phyloP scores from a whole-genome alignment of 2,329 filamentous ascomycete genomes.

The Macrophomina tecta region DNA sequence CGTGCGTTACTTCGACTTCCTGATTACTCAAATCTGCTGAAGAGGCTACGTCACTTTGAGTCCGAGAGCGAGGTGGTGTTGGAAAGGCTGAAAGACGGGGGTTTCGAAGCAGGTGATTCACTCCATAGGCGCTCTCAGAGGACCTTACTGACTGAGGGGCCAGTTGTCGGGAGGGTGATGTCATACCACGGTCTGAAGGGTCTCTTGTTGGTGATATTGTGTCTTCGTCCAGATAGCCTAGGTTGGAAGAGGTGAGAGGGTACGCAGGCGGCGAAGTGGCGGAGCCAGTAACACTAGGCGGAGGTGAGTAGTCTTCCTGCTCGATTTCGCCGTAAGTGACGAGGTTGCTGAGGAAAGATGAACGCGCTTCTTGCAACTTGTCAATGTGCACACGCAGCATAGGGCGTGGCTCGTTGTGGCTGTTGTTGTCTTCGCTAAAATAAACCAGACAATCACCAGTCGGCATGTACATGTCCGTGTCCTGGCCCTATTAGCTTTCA shows the following conservation, averaged over 20 bases:
- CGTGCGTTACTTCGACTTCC: conserved; percentile 41
- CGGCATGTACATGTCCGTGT: conserved; percentile 45
- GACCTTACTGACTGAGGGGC: conserved; percentile 6
- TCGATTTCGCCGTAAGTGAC: conserved; percentile 45
- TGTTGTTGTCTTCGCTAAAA: conserved; percentile 45
- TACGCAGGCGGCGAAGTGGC: conserved; percentile 2
- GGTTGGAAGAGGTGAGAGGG: conserved; percentile 22
- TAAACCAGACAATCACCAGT: conserved; percentile 42
- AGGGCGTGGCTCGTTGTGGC: conserved; percentile 43
- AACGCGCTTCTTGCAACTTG: conserved; percentile 44
- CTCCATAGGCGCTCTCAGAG: conserved; percentile 5
- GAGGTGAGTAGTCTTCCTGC: conserved; percentile 34
- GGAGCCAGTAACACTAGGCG: conserved; percentile 20
- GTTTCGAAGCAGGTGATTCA: conserved; percentile 3
- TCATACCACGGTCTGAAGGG: conserved; percentile 12
- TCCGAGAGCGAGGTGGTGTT: conserved; percentile 20
- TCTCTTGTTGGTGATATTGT: conserved; percentile 6
- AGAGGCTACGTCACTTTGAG: conserved; percentile 28
- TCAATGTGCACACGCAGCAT: conserved; percentile 44
- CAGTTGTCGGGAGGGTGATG: conserved; percentile 9
- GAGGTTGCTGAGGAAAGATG: conserved; percentile 45
- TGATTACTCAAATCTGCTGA: conserved; percentile 23
- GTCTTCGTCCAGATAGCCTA: conserved; percentile 21
- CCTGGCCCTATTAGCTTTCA: conserved; percentile 36
- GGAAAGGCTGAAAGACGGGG: conserved; percentile 10